Base-by-base conservation (phyloP, 2,329 filamentous ascomycete genomes). In the Penicillium sp. region DNA sequence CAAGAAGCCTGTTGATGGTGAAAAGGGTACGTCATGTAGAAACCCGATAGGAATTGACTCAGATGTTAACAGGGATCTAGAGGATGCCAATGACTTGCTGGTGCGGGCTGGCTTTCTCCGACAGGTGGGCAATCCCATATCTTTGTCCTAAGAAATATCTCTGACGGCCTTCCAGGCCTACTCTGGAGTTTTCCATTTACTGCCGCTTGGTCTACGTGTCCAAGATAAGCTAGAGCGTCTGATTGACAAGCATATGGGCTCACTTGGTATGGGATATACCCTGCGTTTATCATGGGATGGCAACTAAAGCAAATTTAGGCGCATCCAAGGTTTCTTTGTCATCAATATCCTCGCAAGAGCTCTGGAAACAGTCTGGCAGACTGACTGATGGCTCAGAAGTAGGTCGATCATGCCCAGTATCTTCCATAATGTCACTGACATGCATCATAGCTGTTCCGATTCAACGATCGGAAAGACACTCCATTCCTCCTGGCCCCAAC, bases 101-200 rank as follows among this genome's bases (percentile, higher is more conserved):
- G 73, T 90, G 39, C 82, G 86, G 54, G 88, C 86, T 49, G 89
- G 89, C 1, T 92, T 88, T 67, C 72, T 92, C 44, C 85, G 88
- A 58, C 88, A 91, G 78, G 87, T 88, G 61, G 66, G 75, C 70
- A 29, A 22, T 44, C 7, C 16, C 16, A 37, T 16, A 13, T 51
- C 39, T 31, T 35, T n/a, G 16, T 37, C n/a, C 14, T 3, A 8
- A 1, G 5, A 29, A 43, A 22, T 39, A 32, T 32, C 18, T 26
- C 47, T 55, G 18, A 51, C n/a, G 8, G 8, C 5, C 16, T 3
- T 34, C 1, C 63, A 92, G 85, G 87, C 91, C 20, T 89, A 96
- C 70, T 85, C 92, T 8, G 94, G 94, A 29, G 85, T 97, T 35
- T 99, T 97, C 66, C 94, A 99, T 68, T 82, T 96, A 69, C 81